phyloP scores from a whole-genome alignment of 2,329 filamentous ascomycete species.

The Geoglossum cookeanum region DNA sequence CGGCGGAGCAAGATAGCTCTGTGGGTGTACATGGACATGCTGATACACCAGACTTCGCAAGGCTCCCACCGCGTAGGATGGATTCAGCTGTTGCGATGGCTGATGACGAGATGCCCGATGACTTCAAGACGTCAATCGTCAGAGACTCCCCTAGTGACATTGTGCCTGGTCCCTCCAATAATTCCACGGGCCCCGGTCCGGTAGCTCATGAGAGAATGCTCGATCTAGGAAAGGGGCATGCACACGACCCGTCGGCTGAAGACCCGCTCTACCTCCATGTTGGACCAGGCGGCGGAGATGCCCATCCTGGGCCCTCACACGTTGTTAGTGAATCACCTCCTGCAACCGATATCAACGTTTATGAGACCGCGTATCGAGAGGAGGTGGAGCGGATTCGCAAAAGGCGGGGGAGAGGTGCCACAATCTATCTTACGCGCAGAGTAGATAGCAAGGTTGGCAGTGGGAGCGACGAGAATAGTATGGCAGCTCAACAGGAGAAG shows the following conservation, averaged over 20 bases:
- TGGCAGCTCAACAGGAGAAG: not conserved
- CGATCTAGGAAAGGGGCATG: slow-evolving; percentile 37
- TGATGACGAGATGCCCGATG: not conserved
- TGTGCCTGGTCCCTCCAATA: slow-evolving; percentile 4
- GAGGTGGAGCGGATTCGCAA: slow-evolving; percentile 56
- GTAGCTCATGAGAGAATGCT: too few relatives aligned
- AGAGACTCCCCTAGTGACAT: slow-evolving; percentile 19
- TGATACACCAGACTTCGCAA: not conserved
- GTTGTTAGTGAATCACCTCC: slow-evolving; percentile 70
- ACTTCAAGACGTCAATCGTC: slow-evolving; percentile 12
- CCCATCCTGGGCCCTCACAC: slow-evolving; percentile 19
- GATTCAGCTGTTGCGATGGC: not conserved
- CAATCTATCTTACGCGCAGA: slow-evolving; percentile 35
- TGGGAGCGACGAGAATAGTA: not conserved
- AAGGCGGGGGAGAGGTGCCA: slow-evolving; percentile 28
- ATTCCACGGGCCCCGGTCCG: not conserved
- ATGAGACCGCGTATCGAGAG: slow-evolving; percentile 69
- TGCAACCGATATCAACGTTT: slow-evolving; percentile 70
- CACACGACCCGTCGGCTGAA: slow-evolving; percentile 43
- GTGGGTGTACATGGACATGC: slow-evolving; percentile 32
- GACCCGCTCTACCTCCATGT: slow-evolving; percentile 53
- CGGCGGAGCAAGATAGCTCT: slow-evolving; percentile 28
- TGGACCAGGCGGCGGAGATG: slow-evolving; percentile 39
- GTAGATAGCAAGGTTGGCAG: slow-evolving; percentile 18
- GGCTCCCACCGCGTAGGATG: slow-evolving; percentile 3